These are phyloP conservation scores for Excoecaria agallocha DNA, from an alignment of 345 rosid species.

Conservation along the genomic window DNA sequence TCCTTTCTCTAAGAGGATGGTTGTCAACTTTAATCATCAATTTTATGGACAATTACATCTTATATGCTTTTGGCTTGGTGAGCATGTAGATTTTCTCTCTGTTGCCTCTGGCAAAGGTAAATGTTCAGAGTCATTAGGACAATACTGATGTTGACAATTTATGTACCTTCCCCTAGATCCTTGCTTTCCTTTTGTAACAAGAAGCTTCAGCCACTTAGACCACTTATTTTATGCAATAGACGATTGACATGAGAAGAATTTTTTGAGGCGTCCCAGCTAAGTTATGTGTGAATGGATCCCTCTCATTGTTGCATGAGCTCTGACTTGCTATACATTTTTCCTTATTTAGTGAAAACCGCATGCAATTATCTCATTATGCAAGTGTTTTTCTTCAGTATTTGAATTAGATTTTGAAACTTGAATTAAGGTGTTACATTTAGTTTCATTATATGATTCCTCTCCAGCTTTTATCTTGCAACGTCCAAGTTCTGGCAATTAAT, in stretches of 20 bases:
- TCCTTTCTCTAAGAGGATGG: conserved; percentile 2
- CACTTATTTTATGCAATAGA: neutral
- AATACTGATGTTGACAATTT: conserved; percentile 2
- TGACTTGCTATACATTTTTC: neutral
- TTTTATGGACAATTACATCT: conserved; percentile 1
- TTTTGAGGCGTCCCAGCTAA: neutral
- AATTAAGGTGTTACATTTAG: neutral
- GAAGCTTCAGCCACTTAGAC: neutral
- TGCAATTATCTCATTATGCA: neutral
- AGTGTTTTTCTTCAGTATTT: neutral
- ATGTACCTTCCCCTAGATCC: neutral
- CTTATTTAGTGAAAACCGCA: neutral
- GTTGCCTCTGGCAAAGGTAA: neutral
- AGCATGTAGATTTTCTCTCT: neutral
- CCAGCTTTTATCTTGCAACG: neutral
- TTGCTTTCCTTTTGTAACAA: neutral
- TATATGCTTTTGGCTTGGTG: neutral
- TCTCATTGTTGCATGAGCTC: neutral
- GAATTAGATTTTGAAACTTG: conserved; percentile 7
- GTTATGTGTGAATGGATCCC: neutral
- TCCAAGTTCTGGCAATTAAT: neutral
- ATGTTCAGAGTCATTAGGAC: neutral
- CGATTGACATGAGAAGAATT: conserved; percentile 4
- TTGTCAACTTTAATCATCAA: neutral
- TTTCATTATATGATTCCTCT: conserved; percentile 3